Conservation (phyloP, 139 green algal species). For the Auxenochlorella pyrenoidosa region DNA sequence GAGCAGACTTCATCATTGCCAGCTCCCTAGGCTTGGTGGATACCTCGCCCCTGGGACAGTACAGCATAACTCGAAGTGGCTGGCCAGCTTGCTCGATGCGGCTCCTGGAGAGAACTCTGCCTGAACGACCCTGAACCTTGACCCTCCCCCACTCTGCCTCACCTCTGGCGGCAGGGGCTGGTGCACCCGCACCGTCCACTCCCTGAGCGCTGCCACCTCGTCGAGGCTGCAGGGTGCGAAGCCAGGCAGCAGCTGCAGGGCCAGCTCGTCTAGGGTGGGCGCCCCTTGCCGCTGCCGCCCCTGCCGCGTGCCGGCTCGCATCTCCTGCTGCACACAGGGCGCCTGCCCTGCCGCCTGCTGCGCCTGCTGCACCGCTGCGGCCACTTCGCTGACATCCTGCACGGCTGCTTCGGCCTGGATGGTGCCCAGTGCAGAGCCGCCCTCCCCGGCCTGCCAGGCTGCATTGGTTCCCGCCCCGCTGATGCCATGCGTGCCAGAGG, state of each 20-base stretch:
- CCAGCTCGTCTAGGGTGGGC: conserved; percentile 61
- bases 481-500: neutral
- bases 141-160: neutral
- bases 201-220: conserved; percentile 55
- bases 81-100: no score
- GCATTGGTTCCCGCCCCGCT: neutral
- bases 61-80: no score
- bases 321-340: no score
- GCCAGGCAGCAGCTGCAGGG: conserved; percentile 74
- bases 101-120: neutral
- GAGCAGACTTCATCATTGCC: no score
- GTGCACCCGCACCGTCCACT: conserved; percentile 67
- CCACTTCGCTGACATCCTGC: neutral
- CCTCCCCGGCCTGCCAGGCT: neutral
- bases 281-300: conserved; percentile 28
- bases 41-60: no score
- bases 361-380: neutral
- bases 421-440: no score
- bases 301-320: neutral
- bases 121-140: neutral
- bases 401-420: neutral
- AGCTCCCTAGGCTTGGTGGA: no score
- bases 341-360: conserved; percentile 12
- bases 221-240: conserved; percentile 57
- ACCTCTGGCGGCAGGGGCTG: conserved; percentile 48